A percentile compares a stretch with the other conserved stretches of the same genome.
Evolutionary conservation across 352 stramenopile species (phyloP).

Genomic region (Thraustochytrium striatum): DNA sequence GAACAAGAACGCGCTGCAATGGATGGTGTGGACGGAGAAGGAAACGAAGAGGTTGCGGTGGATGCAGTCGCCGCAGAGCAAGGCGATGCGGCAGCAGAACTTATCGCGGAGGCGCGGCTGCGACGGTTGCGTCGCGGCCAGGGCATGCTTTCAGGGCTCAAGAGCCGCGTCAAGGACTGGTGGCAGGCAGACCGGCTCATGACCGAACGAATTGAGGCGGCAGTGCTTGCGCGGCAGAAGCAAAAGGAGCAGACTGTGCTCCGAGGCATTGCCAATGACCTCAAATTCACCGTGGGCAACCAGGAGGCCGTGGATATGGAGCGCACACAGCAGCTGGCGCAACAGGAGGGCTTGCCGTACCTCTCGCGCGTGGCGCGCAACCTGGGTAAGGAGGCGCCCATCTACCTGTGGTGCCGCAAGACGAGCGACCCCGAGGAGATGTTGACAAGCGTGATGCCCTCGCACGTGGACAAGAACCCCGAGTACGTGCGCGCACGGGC

Average conservation of each 20-base stretch:
- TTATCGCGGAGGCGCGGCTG: neutral
- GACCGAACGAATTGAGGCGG: neutral
- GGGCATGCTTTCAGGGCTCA: no score
- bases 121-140: neutral
- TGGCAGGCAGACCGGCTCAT: neutral
- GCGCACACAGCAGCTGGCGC: neutral
- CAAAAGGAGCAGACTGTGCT: neutral
- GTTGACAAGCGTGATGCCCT: neutral
- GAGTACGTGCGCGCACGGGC: neutral
- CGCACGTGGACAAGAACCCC: conserved; percentile 3
- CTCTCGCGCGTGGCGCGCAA: neutral
- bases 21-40: neutral
- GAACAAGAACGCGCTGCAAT: neutral
- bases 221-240: neutral
- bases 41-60: neutral
- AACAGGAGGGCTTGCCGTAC: neutral
- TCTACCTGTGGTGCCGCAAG: conserved; percentile 28
- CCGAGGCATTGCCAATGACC: neutral
- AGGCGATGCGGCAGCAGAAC: neutral
- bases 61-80: neutral
- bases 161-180: neutral
- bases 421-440: neutral
- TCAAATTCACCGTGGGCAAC: conserved; percentile 4
- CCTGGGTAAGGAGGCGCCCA: conserved; percentile 4
- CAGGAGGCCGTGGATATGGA: conserved; percentile 1